phyloP scores from a whole-genome alignment of 495 filamentous ascomycete genomes.

The Talaromyces stipitatus region DNA sequence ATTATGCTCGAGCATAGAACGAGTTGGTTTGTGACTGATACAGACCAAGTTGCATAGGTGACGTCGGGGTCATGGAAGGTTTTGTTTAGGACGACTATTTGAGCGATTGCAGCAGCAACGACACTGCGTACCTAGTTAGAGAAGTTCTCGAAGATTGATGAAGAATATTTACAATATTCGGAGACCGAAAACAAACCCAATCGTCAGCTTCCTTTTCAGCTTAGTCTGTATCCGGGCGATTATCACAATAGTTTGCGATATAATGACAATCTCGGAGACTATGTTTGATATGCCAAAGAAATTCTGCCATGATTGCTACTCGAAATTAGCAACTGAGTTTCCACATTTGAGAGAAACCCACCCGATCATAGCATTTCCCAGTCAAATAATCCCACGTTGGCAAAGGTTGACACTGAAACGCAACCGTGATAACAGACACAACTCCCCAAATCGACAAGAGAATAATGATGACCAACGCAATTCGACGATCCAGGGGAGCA shows the following conservation, averaged over 20 bases:
- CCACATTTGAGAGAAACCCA: slow-evolving; percentile 9
- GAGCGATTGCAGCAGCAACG: slow-evolving; percentile 22
- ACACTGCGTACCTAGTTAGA: slow-evolving; percentile 12
- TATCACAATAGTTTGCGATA: slow-evolving; percentile 28
- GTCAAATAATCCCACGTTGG: slow-evolving; percentile 29
- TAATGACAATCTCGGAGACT: slow-evolving; percentile 31
- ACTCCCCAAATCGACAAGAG: slow-evolving; percentile 26
- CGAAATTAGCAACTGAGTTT: not conserved
- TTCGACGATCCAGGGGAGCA: slow-evolving; percentile 13
- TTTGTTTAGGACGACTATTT: slow-evolving; percentile 22
- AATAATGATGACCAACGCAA: slow-evolving; percentile 15
- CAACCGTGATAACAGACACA: slow-evolving; percentile 22
- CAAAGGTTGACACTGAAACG: slow-evolving; percentile 35
- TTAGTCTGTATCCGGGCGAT: slow-evolving; percentile 28
- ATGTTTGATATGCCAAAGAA: slow-evolving; percentile 33
- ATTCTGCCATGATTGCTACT: slow-evolving; percentile 31
- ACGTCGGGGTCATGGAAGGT: slow-evolving; percentile 10
- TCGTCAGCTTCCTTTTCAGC: slow-evolving; percentile 18
- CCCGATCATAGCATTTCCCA: slow-evolving; percentile 27
- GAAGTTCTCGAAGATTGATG: not conserved
- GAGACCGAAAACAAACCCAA: slow-evolving; percentile 24
- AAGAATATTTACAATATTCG: slow-evolving; percentile 25
- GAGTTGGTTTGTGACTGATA: slow-evolving; percentile 25
- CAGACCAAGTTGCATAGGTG: slow-evolving; percentile 21
- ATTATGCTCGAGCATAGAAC: slow-evolving; percentile 30